phyloP scores from a whole-genome alignment of 192 early-diverging fungal species.

The Chytriomyces confervae region DNA sequence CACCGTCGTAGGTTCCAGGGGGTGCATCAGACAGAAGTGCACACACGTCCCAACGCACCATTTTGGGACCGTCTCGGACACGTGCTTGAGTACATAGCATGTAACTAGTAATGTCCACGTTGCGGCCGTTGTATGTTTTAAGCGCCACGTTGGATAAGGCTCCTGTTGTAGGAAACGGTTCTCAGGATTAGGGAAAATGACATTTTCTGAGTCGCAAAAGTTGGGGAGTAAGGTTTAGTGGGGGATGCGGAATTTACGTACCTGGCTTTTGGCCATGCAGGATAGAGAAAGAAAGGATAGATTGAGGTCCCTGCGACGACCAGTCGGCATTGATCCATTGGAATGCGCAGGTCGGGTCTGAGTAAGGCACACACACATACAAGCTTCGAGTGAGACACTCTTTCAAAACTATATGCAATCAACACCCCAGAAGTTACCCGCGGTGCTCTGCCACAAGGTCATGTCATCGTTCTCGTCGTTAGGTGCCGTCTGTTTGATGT shows the following conservation, averaged over 20 bases:
- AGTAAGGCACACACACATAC: neutral
- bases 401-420: no score
- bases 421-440: neutral
- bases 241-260: neutral
- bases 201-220: neutral
- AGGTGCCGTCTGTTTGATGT: constrained; percentile 7
- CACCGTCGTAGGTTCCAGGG: constrained; percentile 1
- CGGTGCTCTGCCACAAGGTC: neutral
- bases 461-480: constrained; percentile 16
- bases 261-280: constrained; percentile 4
- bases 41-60: constrained; percentile 25
- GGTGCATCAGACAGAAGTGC: constrained; percentile 7
- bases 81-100: constrained; percentile 8
- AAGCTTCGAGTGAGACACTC: neutral
- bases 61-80: constrained; percentile 2
- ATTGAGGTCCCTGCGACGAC: neutral
- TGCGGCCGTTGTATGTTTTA: constrained; percentile 4
- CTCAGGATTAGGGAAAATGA: no score
- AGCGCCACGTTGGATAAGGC: neutral
- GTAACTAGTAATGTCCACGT: constrained; percentile 8
- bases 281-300: constrained; percentile 19
- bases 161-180: neutral
- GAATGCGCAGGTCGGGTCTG: neutral
- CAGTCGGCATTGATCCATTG: constrained; percentile 22
- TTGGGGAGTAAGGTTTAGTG: neutral